Evolutionary conservation across 106 monocot genomes (phyloP), one percentile per base, ranked within the genome.

Genomic region (Acanthochlamys bracteata): DNA sequence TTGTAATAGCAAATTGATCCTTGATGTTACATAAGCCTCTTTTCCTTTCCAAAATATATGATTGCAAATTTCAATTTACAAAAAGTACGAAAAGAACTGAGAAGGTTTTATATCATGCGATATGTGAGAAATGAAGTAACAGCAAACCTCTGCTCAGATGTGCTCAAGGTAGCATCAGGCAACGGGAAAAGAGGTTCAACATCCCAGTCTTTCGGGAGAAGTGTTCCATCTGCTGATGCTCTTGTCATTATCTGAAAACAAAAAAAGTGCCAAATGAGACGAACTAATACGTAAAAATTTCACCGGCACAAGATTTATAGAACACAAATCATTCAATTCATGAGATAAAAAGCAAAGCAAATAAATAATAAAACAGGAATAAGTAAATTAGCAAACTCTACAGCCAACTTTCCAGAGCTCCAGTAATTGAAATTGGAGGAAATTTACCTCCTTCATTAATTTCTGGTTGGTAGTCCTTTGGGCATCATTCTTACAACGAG

Each of bases 181-280:
- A 98, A 78, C 12, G 96, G 75, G 24, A 98, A 85, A 73, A 92
- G 83, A 41, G 88, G 85, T 73, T 98, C 96, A 26, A 74, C 64
- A 72, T 98, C 96, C 96, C 96, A 98, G 55, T 92, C 82, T 77
- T 64, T 86, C 46, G 91, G 88, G 66, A 79, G 81, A 69, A 98
- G 75, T 62, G 91, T 84, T 25, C 91, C 88, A 72, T 98, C 96
- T 54, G 78, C 79, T 75, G 85, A 71, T 66, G 85, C 80, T 49
- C 79, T 91, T 13, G 76, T 77, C 45, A 88, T 83, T 49, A 98
- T 72, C 96, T 98, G 76, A 43, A 43, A 11, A 57, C 10, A 41
- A 77, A 70, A 25, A 55, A 25, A 52, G 17, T 68, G n/a, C 11
- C 20, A 59, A 66, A 57, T 41, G 15, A 7, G 19, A 73, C 26